Conservation (phyloP, 2,329 filamentous ascomycete species). For the Pyricularia grisea region DNA sequence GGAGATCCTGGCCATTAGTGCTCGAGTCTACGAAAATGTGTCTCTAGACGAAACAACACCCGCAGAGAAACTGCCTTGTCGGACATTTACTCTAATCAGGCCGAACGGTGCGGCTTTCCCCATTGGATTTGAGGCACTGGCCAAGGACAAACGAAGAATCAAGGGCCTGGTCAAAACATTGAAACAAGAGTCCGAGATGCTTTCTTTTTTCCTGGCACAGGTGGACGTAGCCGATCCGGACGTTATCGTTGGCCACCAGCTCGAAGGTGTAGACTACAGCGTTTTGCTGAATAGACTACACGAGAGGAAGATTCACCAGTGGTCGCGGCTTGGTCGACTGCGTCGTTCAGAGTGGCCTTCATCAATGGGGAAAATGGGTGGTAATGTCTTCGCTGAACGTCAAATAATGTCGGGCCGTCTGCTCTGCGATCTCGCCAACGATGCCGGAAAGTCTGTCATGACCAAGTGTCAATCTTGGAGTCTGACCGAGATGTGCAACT, state of each 20-base stretch:
- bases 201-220: constrained; percentile 83
- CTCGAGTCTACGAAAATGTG: constrained; percentile 86
- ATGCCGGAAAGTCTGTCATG: constrained; percentile 96
- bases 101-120: constrained; percentile 67
- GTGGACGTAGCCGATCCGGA: constrained; percentile 85
- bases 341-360: constrained; percentile 79
- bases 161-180: constrained; percentile 70
- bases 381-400: constrained; percentile 87
- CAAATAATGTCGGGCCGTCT: constrained; percentile 82
- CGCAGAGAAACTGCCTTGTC: constrained; percentile 78
- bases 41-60: constrained; percentile 80
- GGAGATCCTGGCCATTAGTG: constrained; percentile 85
- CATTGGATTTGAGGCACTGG: constrained; percentile 73
- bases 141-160: constrained; percentile 50
- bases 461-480: constrained; percentile 97
- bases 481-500: constrained; percentile 91
- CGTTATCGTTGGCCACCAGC: constrained; percentile 83
- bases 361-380: constrained; percentile 74
- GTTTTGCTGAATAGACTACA: constrained; percentile 78
- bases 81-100: constrained; percentile 85
- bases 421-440: constrained; percentile 89
- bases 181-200: constrained; percentile 74
- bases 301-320: constrained; percentile 85
- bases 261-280: constrained; percentile 97
- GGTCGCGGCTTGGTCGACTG: constrained; percentile 86